phyloP scores from a whole-genome alignment of 192 early-diverging fungal genomes.

The Coemansia reversa region DNA sequence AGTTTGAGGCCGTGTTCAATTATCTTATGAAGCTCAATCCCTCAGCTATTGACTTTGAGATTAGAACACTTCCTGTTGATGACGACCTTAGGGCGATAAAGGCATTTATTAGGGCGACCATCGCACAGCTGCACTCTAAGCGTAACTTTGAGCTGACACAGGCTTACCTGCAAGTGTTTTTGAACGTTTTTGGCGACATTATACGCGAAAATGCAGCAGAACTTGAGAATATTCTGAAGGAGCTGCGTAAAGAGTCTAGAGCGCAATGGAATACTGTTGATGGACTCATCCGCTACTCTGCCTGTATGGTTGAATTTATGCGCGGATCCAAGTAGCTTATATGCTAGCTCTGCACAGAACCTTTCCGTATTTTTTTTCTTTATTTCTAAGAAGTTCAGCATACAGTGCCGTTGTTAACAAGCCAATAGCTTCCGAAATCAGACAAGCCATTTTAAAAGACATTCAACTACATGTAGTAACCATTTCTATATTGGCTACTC shows the following conservation, averaged over 20 bases:
- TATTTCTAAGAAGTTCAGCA: not conserved
- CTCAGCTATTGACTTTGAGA: constrained; percentile 80
- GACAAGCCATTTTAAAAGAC: too few species aligned
- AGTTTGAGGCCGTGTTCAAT: constrained; percentile 61
- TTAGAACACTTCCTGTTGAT: constrained; percentile 73
- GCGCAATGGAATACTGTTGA: constrained; percentile 42
- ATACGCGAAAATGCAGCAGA: constrained; percentile 62
- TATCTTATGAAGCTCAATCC: constrained; percentile 78
- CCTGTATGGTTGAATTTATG: constrained; percentile 54
- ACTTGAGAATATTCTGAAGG: constrained; percentile 49
- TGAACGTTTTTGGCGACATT: constrained; percentile 79
- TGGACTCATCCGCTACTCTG: constrained; percentile 46
- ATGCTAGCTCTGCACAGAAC: not conserved
- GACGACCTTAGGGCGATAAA: constrained; percentile 61
- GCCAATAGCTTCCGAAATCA: too few species aligned
- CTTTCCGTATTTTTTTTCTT: not conserved
- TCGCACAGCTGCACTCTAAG: constrained; percentile 59
- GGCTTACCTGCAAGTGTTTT: constrained; percentile 73
- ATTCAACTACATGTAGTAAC: too few species aligned
- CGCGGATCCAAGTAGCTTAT: constrained; percentile 21
- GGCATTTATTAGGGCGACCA: constrained; percentile 67
- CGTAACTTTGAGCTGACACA: constrained; percentile 88
- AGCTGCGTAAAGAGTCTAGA: constrained; percentile 31
- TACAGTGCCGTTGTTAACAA: too few species aligned
- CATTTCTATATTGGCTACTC: too few species aligned